These are phyloP conservation scores for Coemansia furcata DNA, from an alignment of 192 early-diverging fungal genomes.

Conservation along the genomic window DNA sequence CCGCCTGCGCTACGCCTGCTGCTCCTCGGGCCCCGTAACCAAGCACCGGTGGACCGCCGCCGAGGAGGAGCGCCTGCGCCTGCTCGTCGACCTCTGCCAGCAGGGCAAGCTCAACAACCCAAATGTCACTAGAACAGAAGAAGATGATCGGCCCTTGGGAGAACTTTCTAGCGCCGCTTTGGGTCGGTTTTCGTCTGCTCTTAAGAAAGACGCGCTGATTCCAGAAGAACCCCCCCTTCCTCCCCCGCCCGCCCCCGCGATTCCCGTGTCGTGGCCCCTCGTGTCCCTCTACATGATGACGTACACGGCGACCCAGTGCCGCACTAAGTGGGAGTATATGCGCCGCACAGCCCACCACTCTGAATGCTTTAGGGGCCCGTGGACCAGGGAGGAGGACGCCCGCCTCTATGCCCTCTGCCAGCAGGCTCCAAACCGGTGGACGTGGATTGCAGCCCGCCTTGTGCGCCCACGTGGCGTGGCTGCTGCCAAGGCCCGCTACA, in stretches of 20 bases:
- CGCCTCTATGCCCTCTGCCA: constrained; percentile 14
- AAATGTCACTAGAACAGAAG: not conserved
- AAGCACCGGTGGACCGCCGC: constrained; percentile 14
- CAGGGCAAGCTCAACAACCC: not conserved
- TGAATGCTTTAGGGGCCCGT: constrained; percentile 9
- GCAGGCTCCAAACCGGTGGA: constrained; percentile 5
- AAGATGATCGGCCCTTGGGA: too few relatives aligned
- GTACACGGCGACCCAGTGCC: constrained; percentile 23
- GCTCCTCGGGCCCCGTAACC: not conserved
- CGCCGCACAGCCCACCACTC: too few relatives aligned
- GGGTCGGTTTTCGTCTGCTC: not conserved
- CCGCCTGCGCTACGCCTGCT: not conserved
- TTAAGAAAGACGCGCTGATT: not conserved
- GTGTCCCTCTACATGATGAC: constrained; percentile 25
- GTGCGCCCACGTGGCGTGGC: not conserved
- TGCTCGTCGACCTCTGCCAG: constrained; percentile 21
- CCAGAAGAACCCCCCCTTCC: not conserved
- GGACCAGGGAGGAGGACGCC: constrained; percentile 36
- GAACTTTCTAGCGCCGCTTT: not conserved
- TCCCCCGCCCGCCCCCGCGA: not conserved
- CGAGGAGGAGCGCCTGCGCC: constrained; percentile 9
- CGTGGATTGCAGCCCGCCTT: constrained; percentile 6
- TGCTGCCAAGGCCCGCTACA: constrained; percentile 1
- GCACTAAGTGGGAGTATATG: constrained; percentile 7
- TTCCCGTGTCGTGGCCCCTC: constrained; percentile 13